phyloP scores from a whole-genome alignment of 2,329 filamentous ascomycete genomes.

The Thielaviopsis populi region DNA sequence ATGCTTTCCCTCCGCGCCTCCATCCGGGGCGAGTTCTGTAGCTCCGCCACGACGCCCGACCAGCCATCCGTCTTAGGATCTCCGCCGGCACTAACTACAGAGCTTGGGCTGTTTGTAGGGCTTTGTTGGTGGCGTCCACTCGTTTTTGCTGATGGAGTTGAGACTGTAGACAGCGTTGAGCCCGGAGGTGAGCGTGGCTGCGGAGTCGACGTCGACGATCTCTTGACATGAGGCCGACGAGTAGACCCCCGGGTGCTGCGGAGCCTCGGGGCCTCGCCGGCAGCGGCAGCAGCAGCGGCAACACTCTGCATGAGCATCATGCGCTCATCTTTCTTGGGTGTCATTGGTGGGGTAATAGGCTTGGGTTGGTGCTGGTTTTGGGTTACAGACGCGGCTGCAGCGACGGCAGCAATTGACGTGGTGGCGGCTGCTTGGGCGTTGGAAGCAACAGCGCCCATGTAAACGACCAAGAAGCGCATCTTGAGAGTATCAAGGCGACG shows the following conservation, averaged over 20 bases:
- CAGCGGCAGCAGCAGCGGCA: slow-evolving; percentile 5
- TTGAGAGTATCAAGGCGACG: slow-evolving; percentile 44
- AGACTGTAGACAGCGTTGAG: slow-evolving; percentile 3
- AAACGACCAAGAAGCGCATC: slow-evolving; percentile 49
- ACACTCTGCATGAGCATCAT: slow-evolving; percentile 15
- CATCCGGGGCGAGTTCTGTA: slow-evolving; percentile 45
- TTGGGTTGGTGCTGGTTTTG: background rate
- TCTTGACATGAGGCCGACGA: background rate
- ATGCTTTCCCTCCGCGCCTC: slow-evolving; percentile 37
- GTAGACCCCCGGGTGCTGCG: background rate
- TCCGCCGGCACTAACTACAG: slow-evolving; percentile 20
- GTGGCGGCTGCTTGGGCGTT: slow-evolving; percentile 20
- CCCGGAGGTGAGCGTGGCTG: background rate
- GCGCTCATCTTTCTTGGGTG: slow-evolving; percentile 10
- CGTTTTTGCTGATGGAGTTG: slow-evolving; percentile 5
- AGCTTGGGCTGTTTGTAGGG: slow-evolving; percentile 8
- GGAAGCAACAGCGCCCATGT: slow-evolving; percentile 42
- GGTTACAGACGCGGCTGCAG: background rate
- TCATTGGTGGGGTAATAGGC: slow-evolving; percentile 9
- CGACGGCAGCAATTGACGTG: slow-evolving; percentile 1
- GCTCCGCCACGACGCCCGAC: slow-evolving; percentile 47
- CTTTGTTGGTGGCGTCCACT: background rate
- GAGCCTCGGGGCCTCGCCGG: slow-evolving; percentile 3
- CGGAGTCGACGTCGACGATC: background rate
- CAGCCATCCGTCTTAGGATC: slow-evolving; percentile 30